Evolutionary conservation across 352 stramenopile species (phyloP), one percentile per base, ranked within the genome.

Genomic region (Lagenidium sp.): DNA sequence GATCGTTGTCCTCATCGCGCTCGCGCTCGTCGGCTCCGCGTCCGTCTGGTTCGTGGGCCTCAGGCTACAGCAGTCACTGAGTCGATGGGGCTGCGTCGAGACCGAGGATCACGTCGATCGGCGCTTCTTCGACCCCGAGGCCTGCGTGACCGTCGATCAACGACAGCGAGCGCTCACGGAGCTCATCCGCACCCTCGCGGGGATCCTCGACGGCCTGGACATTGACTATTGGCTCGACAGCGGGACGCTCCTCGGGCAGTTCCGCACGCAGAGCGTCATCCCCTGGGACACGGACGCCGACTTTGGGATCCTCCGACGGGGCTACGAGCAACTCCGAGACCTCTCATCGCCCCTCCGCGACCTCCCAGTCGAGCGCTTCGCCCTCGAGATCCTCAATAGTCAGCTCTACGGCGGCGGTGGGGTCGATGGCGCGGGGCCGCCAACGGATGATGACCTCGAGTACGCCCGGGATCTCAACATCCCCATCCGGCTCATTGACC

Each of bases 211-310:
- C 35, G 62, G 46, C 20, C 47, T 57, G 6, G 53, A 76, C 25
- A 45, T 83, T 11, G 65, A 74, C 53, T 85, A 82, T 51, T 85
- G 73, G 73, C 30, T 85, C 38, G 73, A 85, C 52, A 77, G 68
- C 42, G 73, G 67, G 53, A 77, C 69, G 8, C 47, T 85, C 35
- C 43, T 82, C 23, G 70, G 73, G 1, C 66, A 80, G 47, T 68
- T 74, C 41, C 62, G 68, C 11, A 44, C 57, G n/a, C 60, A 74
- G 36, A 60, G 47, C 34, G 60, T 83, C 19, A 70, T 80, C 24
- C 54, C 65, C 8, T 79, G 60, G 57, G 73, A 85, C 53, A 52
- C 57, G 16, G 66, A 79, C 26, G 69, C 56, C 13, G 68, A 85
- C 40, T 59, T 83, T 57, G 73, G 59, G 13, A 63, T 85, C 55